Evolutionary conservation across 1,284 basidiomycete genomes (phyloP), one percentile per base, ranked within the genome.

Genomic region (Trichosporon inkin): DNA sequence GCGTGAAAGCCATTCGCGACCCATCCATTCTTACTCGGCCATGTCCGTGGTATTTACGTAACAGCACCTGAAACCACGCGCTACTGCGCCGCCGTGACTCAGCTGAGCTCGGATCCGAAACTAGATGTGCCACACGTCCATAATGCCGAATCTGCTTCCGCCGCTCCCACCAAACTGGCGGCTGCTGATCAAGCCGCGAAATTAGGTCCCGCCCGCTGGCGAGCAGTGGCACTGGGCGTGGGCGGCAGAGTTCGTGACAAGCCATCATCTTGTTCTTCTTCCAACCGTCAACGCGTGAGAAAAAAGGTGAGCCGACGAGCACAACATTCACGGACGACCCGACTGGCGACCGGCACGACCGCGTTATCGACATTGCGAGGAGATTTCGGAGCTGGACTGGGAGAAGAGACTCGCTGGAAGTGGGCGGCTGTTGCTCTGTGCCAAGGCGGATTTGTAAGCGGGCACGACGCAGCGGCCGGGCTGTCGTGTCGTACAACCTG

Each of bases 251-350:
- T 28, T 49, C 24, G 44, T 49, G 22, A 49, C 28, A 32, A 32
- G 38, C 22, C 28, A 49, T 16, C 44, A 49, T 49, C 44, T 49
- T 32, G 28, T 24, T 49, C 44, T 49, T 49, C 28, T 24, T 49
- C 44, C 44, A 49, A 49, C 44, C 44, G 16, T 49, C 44, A 49
- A 49, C 44, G 44, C 44, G 44, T 49, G 44, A 32, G 24, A 49
- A 49, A 49, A 49, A 49, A 49, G 44, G 44, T 49, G 44, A 49
- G 44, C 44, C 28, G 44, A 49, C 44, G 28, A 49, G 44, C 44
- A 49, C 44, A 24, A 28, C 24, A 49, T 22, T 32, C 44, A 49
- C 44, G 44, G 28, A 32, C 28, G 28, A 32, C 28, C 28, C 44
- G 41, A 7, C 24, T 22, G 44, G 28, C 44, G 28, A 49, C 22